A percentile compares a stretch with the other conserved stretches of the same genome.
phyloP scores from a whole-genome alignment of 1,284 basidiomycete genomes.

The Cutaneotrichosporon spelunceum region DNA sequence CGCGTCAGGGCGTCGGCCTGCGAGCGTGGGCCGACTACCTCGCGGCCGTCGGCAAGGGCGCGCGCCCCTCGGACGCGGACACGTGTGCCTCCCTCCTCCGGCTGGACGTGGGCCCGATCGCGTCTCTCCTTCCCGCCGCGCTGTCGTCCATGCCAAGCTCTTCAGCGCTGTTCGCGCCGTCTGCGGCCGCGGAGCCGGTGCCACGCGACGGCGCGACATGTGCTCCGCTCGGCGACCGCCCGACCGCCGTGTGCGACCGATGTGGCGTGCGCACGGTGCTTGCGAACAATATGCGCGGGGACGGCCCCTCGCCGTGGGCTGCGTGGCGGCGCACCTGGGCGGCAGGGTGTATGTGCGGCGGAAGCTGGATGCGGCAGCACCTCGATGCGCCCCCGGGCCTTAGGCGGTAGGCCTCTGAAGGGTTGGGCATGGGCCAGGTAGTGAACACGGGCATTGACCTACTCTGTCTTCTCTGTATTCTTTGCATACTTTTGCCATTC shows the following conservation, averaged over 20 bases:
- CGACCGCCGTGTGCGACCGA: constrained; percentile 29
- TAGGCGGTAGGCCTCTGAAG: too few species aligned
- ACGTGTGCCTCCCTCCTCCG: constrained; percentile 22
- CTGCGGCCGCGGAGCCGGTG: constrained; percentile 6
- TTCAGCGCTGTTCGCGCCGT: constrained; percentile 30
- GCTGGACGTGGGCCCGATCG: constrained; percentile 20
- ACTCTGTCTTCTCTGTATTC: too few species aligned
- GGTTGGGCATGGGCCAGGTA: background rate
- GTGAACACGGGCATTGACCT: too few species aligned
- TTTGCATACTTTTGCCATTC: too few species aligned
- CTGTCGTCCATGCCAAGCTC: constrained; percentile 27
- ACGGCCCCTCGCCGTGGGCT: constrained; percentile 13
- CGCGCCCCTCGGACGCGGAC: constrained; percentile 19
- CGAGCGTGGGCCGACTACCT: constrained; percentile 35
- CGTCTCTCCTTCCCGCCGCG: constrained; percentile 13
- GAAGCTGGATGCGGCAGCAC: constrained; percentile 32
- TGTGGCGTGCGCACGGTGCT: constrained; percentile 28
- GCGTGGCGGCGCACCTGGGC: constrained; percentile 26
- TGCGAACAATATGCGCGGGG: constrained; percentile 15
- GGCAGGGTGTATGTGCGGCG: constrained; percentile 37
- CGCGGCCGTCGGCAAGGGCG: constrained; percentile 18
- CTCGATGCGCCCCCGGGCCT: constrained; percentile 16
- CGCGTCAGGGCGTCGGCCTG: constrained; percentile 34
- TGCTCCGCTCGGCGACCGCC: constrained; percentile 23
- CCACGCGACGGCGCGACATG: constrained; percentile 32